Evolutionary conservation across 1,284 basidiomycete genomes (phyloP).

Genomic region (Pseudozyma thailandica): DNA sequence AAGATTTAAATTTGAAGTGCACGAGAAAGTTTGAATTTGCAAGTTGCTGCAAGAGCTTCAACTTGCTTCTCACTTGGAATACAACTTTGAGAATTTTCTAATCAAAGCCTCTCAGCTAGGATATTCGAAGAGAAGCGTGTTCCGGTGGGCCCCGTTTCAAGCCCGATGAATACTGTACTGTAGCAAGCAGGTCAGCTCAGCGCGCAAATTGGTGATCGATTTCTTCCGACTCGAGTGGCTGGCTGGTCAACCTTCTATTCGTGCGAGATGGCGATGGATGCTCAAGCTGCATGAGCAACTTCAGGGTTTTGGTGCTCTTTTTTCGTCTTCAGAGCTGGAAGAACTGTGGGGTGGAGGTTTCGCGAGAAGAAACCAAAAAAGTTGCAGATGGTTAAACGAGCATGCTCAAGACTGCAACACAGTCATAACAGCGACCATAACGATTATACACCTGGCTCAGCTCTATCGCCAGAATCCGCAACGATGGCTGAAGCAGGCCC

Average conservation of each 20-base stretch:
- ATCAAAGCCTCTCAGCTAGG: background rate
- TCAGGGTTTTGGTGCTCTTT: conserved; percentile 9
- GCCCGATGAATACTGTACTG: background rate
- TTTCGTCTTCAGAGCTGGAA: background rate
- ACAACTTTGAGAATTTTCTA: background rate
- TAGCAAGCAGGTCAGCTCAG: conserved; percentile 1
- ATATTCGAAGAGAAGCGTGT: background rate
- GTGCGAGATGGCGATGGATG: conserved; percentile 16
- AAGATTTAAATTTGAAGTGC: background rate
- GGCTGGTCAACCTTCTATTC: conserved; percentile 7
- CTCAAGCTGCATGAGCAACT: background rate
- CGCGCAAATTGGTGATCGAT: conserved; percentile 36
- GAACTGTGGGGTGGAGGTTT: conserved; percentile 28
- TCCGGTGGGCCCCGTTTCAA: conserved; percentile 31
- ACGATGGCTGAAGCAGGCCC: conserved; percentile 44
- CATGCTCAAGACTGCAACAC: background rate
- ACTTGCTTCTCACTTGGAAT: background rate
- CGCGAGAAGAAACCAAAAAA: conserved; percentile 18
- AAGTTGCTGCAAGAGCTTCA: background rate
- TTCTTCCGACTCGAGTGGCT: conserved; percentile 7
- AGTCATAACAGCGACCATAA: background rate
- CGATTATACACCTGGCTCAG: conserved; percentile 1
- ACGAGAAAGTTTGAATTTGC: background rate
- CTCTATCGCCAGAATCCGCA: background rate
- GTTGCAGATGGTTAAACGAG: background rate